phyloP scores from a whole-genome alignment of 306 rosid genomes.

The Rosa multiflora region DNA sequence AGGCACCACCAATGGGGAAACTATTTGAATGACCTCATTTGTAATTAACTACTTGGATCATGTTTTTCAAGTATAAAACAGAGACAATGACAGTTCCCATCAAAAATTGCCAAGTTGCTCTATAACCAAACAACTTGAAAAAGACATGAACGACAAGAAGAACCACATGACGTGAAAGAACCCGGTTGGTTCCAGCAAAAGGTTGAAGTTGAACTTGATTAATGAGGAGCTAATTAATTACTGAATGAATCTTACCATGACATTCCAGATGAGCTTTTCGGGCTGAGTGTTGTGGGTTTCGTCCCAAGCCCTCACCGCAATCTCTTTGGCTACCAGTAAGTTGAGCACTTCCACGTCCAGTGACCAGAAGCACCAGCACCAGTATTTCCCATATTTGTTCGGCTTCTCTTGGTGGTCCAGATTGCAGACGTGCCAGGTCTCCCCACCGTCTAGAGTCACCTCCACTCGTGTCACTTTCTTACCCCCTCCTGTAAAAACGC shows the following conservation, averaged over 20 bases:
- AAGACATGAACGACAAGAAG: not conserved
- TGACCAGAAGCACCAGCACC: constrained; percentile 98
- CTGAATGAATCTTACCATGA: constrained; percentile 43
- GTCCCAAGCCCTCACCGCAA: constrained; percentile 90
- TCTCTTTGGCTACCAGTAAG: constrained; percentile 58
- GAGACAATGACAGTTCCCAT: not conserved
- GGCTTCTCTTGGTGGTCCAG: constrained; percentile 69
- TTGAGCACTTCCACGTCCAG: constrained; percentile 70
- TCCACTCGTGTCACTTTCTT: constrained; percentile 91
- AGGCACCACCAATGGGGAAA: not conserved
- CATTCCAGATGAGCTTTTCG: constrained; percentile 83
- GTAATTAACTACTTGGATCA: not conserved
- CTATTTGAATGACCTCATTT: not conserved
- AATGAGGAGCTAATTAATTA: not conserved
- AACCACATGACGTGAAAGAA: constrained; percentile 7
- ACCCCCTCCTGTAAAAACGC: constrained; percentile 63
- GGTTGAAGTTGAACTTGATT: not conserved
- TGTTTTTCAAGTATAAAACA: not conserved
- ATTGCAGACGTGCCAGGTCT: constrained; percentile 64
- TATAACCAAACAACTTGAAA: not conserved
- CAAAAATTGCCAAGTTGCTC: not conserved
- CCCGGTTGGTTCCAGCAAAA: not conserved
- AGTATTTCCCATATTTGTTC: constrained; percentile 68
- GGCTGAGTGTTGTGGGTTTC: constrained; percentile 83
- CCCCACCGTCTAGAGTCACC: constrained; percentile 76